Conservation (phyloP, 192 early-diverging fungal species). For the Gaertneriomyces sp. region DNA sequence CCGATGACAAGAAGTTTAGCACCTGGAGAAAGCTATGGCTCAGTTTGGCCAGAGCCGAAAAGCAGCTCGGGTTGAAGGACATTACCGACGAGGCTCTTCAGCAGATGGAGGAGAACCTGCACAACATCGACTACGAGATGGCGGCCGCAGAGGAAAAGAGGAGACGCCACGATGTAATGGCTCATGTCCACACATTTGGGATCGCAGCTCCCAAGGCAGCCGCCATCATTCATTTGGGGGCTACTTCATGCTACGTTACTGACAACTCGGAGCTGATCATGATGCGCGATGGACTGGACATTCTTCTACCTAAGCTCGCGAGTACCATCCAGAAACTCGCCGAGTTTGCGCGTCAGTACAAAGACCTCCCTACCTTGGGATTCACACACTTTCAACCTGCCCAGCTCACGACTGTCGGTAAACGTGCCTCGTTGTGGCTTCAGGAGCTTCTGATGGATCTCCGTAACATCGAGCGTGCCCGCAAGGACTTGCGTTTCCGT, state of each 20-base stretch:
- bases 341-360: conserved; percentile 74
- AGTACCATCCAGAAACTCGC: conserved; percentile 74
- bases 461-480: conserved; percentile 84
- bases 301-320: conserved; percentile 85
- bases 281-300: conserved; percentile 89
- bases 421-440: conserved; percentile 93
- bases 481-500: conserved; percentile 85
- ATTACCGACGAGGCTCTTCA: conserved; percentile 83
- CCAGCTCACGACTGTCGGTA: conserved; percentile 96
- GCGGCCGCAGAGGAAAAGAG: conserved; percentile 90
- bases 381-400: conserved; percentile 99
- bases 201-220: conserved; percentile 80
- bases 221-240: conserved; percentile 94
- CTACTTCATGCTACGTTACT: conserved; percentile 98
- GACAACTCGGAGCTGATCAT: conserved; percentile 99
- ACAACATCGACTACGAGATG: conserved; percentile 84
- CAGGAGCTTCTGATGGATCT: conserved; percentile 96
- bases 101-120: conserved; percentile 82
- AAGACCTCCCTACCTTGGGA: conserved; percentile 87
- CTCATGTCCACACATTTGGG: conserved; percentile 94
- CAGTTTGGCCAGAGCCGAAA: conserved; percentile 86
- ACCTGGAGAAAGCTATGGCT: conserved; percentile 97
- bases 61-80: conserved; percentile 83
- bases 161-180: conserved; percentile 97
- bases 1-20: conserved; percentile 88